Percentiles rank a stretch among this genome's conserved stretches.
These are phyloP conservation scores for Aristolochia californica DNA, from an alignment of 164 flowering plant species.

Conservation along the genomic window DNA sequence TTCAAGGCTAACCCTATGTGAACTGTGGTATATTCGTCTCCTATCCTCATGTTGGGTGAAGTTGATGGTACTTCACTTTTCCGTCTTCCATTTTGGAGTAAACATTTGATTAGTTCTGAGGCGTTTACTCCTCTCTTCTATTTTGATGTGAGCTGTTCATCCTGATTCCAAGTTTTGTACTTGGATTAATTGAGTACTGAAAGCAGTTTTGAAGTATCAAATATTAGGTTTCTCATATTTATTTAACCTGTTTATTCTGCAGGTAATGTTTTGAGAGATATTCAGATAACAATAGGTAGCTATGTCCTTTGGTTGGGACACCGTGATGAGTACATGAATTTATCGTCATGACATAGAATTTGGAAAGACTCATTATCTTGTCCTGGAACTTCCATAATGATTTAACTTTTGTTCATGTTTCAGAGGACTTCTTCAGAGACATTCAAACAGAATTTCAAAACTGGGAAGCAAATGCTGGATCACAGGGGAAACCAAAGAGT, in stretches of 20 bases:
- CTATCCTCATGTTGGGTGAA: constrained; percentile 10
- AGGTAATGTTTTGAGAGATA: constrained; percentile 86
- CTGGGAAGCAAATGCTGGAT: constrained; percentile 66
- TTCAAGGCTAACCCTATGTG: background rate
- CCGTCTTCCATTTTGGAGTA: constrained; percentile 90
- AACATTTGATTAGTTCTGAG: too few relatives aligned
- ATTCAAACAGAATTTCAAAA: constrained; percentile 74
- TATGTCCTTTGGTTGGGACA: constrained; percentile 14
- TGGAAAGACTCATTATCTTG: constrained; percentile 3
- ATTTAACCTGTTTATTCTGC: too few relatives aligned
- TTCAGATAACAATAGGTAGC: constrained; percentile 91
- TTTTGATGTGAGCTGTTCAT: too few relatives aligned
- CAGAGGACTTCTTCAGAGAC: constrained; percentile 84
- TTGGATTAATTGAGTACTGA: too few relatives aligned
- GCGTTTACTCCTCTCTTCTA: too few relatives aligned
- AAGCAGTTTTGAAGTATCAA: too few relatives aligned
- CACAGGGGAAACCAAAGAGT: constrained; percentile 85
- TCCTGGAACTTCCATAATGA: background rate
- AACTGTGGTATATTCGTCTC: too few relatives aligned
- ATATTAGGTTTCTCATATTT: too few relatives aligned
- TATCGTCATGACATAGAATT: constrained; percentile 9
- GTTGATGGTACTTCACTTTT: constrained; percentile 49
- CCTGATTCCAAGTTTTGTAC: too few relatives aligned
- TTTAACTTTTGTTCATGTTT: constrained; percentile 12
- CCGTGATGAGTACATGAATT: constrained; percentile 2